phyloP scores from a whole-genome alignment of 305 asterid genomes.

The Petunia hybrid region DNA sequence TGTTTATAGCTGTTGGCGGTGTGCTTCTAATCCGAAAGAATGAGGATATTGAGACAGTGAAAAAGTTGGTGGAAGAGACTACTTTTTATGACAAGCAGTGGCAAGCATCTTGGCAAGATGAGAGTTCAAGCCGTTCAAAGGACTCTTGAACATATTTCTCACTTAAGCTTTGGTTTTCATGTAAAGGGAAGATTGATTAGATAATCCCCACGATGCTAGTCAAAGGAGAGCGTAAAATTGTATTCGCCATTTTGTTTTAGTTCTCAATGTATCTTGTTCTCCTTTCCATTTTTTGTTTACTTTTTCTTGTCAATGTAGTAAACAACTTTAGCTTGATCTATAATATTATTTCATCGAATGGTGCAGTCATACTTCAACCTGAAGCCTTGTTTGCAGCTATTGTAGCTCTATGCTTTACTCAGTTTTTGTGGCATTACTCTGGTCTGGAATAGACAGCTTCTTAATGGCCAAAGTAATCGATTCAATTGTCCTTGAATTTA shows the following conservation, averaged over 20 bases:
- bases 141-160: slow-evolving; percentile 27
- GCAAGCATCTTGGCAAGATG: slow-evolving; percentile 99
- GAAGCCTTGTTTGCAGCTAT: not conserved
- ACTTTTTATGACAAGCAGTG: slow-evolving; percentile 96
- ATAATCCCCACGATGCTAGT: slow-evolving; percentile 22
- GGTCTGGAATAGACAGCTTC: not conserved
- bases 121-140: slow-evolving; percentile 42
- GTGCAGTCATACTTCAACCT: slow-evolving; percentile 21
- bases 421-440: not conserved
- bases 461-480: not conserved
- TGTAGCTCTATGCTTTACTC: not conserved
- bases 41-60: slow-evolving; percentile 77
- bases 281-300: not conserved
- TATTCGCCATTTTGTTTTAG: slow-evolving; percentile 24
- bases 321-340: not conserved
- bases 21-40: slow-evolving; percentile 91
- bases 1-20: slow-evolving; percentile 79
- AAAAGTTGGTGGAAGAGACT: slow-evolving; percentile 79
- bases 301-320: not conserved
- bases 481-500: not conserved
- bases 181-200: slow-evolving; percentile 5
- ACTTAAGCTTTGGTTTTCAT: slow-evolving; percentile 25
- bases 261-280: not conserved
- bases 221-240: slow-evolving; percentile 9
- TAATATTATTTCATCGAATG: slow-evolving; percentile 16